These are phyloP conservation scores for Boletus mariae DNA, from an alignment of 1,284 basidiomycete genomes.

Conservation along the genomic window DNA sequence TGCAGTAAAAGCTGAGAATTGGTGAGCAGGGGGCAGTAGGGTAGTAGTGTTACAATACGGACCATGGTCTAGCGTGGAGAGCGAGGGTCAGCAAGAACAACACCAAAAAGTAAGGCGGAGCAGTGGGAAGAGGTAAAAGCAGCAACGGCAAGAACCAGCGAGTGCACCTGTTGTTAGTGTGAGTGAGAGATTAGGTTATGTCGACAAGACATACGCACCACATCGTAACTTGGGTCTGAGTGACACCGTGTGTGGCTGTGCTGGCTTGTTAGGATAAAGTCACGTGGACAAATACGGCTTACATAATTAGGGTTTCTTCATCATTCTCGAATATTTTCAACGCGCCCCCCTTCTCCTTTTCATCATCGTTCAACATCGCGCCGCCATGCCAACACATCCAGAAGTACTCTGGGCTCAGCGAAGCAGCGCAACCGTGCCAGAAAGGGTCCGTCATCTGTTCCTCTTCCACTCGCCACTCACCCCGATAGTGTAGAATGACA, in stretches of 20 bases:
- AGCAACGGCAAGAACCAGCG: constrained; percentile 78
- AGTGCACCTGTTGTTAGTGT: constrained; percentile 55
- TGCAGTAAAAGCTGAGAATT: constrained; percentile 69
- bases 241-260: background rate
- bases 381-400: constrained; percentile 62
- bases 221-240: constrained; percentile 9
- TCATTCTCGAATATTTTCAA: constrained; percentile 37
- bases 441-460: constrained; percentile 53
- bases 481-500: constrained; percentile 58
- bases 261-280: constrained; percentile 11
- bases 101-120: constrained; percentile 70
- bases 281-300: constrained; percentile 33
- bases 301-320: constrained; percentile 31
- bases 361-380: constrained; percentile 11
- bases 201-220: constrained; percentile 16
- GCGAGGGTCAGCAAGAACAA: constrained; percentile 71
- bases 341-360: background rate
- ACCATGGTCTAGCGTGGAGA: constrained; percentile 79
- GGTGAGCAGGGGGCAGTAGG: constrained; percentile 9
- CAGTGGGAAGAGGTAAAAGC: constrained; percentile 72
- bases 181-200: background rate
- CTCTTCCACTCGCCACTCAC: constrained; percentile 6
- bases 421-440: constrained; percentile 60
- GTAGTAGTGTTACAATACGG: constrained; percentile 23
- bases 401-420: constrained; percentile 92